Evolutionary conservation across 2,329 filamentous ascomycete genomes (phyloP).

Genomic region (Peltaster fructicola): DNA sequence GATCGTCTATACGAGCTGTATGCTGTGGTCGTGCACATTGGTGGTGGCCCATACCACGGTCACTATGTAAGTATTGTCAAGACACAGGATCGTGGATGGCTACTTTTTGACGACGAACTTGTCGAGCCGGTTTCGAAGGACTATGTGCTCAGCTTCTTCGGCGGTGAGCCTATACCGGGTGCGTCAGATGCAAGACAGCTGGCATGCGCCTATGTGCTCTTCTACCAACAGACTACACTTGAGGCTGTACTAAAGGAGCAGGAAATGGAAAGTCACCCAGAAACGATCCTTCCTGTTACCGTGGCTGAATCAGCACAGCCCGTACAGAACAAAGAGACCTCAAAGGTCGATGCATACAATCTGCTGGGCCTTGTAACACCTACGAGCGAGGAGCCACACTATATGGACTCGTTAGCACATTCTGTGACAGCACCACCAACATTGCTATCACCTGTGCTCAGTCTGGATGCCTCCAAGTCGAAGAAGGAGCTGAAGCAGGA

Average conservation of each 20-base stretch:
- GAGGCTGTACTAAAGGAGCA: slow-evolving; percentile 59
- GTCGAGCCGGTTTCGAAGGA: slow-evolving; percentile 94
- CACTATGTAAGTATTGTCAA: slow-evolving; percentile 98
- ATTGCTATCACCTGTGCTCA: slow-evolving; percentile 6
- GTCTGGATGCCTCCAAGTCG: slow-evolving; percentile 40
- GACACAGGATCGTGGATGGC: slow-evolving; percentile 86
- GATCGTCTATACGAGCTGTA: slow-evolving; percentile 93
- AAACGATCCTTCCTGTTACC: too few relatives aligned
- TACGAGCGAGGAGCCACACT: too few relatives aligned
- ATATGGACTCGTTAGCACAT: slow-evolving; percentile 47
- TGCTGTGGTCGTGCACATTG: slow-evolving; percentile 92
- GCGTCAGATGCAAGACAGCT: slow-evolving; percentile 39
- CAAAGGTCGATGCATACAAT: too few relatives aligned
- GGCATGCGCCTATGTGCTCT: slow-evolving; percentile 90
- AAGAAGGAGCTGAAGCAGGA: slow-evolving; percentile 48
- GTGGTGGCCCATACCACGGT: slow-evolving; percentile 88
- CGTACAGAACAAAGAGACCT: too few relatives aligned
- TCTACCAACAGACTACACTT: slow-evolving; percentile 80
- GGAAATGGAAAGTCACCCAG: slow-evolving; percentile 50
- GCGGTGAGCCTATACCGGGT: slow-evolving; percentile 44
- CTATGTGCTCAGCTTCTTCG: slow-evolving; percentile 94
- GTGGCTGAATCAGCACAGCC: slow-evolving; percentile 33
- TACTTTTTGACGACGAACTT: slow-evolving; percentile 95
- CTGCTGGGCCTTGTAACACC: slow-evolving; percentile 3
- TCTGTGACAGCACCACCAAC: slow-evolving; percentile 47